Base-by-base conservation (phyloP, 805 yeast genomes). In the Myxozyma geophila region DNA sequence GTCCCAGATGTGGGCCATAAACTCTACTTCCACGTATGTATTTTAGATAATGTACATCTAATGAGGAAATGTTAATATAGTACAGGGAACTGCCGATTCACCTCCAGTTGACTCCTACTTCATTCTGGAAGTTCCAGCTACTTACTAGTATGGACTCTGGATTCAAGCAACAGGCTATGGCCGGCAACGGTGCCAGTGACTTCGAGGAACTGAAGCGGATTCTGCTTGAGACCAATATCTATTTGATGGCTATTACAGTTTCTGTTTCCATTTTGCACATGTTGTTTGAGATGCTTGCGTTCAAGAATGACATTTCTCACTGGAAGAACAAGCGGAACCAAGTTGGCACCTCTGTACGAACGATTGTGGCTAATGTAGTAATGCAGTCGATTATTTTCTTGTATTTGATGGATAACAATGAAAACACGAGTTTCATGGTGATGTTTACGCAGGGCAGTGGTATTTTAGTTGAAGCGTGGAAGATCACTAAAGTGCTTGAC, bases 401-500 rank as follows among this genome's bases (percentile, higher is more conserved):
- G 9, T 79, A 78, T 57, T 66, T 79, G 50, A 36, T 78, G 43
- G 80, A 78, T 57, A 78, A 76, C 65, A 75, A 74, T 50, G 80
- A 78, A 21, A 75, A 75, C 13, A 77, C 81, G 12, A 76, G 79
- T 37, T 74, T 69, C 60, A 75, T 78, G 79, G 72, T 79, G 50
- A 66, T 77, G 54, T 63, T 73, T 4, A 71, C 77, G 0, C 80
- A 77, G 62, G 79, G 79, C 5, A 46, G 76, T 53, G 78, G 79
- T 23, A 77, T 79, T 40, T 49, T 76, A 12, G 74, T 79, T 8
- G 81, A 79, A 64, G 80, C 80, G 7, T 79, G 81, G 81, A 78
- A 78, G 66, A 76, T 78, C 58, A 77, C 79, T 37, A 78, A 78
- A 40, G 74, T 75, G 23, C 70, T 76, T 3, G 75, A 77, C 44